Evolutionary conservation across 208 protist genomes (phyloP), one percentile per base, ranked within the genome.

Genomic region (Trypanosoma lewisi): DNA sequence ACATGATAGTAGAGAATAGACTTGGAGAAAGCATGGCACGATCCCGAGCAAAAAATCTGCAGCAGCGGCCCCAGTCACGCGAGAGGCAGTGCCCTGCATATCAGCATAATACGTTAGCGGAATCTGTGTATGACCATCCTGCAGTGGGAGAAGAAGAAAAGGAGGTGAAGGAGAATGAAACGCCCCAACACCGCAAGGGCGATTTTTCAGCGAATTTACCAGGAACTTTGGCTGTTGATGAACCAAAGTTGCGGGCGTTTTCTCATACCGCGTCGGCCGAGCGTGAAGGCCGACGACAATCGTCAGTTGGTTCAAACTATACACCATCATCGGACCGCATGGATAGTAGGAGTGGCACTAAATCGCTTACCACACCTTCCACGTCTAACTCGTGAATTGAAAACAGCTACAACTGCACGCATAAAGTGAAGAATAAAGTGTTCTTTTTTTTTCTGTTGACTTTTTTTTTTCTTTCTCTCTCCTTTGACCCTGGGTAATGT

Each of bases 321-420:
- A 27, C 27, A 31, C 23, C 25, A 16, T 54, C 49, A 23, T 68
- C 67, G 28, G 48, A 50, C 14, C 25, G 23, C 42, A 51, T 60
- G 54, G 37, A 42, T 19, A 42, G 21, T 21, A 70, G 55, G 2
- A 42, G 30, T 48, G 49, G 70, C 16, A 63, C 65, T 12, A 59
- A 39, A 8, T 78, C 67, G 2, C 53, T 78, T 25, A 82, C 77
- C 16, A 82, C 77, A 39, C 77, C 77, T 17, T 78, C 77, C 16
- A 70, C 52, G 4, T 70, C 66, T 28, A 62, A 76, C 52, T 75
- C 17, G 12, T 61, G 27, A 44, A 25, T n/a, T n/a, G n/a, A n/a
- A n/a, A n/a, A n/a, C n/a, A n/a, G n/a, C n/a, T n/a, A n/a, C n/a
- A n/a, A n/a, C n/a, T n/a, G n/a, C n/a, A n/a, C n/a, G 36, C 36